Percentiles rank a stretch among this genome's conserved stretches.
phyloP scores from a whole-genome alignment of 2,329 filamentous ascomycete genomes.

The Monilinia aucupariae region DNA sequence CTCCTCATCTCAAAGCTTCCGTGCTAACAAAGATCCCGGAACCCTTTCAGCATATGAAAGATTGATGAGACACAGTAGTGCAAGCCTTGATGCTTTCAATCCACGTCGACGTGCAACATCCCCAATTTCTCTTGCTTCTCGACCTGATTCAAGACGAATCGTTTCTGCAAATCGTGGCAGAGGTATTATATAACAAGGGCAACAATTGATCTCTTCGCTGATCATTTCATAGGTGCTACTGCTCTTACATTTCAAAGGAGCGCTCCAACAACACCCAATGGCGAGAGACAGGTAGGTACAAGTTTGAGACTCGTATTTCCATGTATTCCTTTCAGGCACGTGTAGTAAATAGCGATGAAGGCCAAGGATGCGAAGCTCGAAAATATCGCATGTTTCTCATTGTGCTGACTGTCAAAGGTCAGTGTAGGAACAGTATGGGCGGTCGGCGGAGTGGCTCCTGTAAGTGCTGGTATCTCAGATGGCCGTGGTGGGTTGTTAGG shows the following conservation, averaged over 20 bases:
- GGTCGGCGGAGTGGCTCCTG: slow-evolving; percentile 64
- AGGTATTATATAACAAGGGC: slow-evolving; percentile 22
- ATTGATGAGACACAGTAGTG: slow-evolving; percentile 40
- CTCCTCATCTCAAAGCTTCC: slow-evolving; percentile 44
- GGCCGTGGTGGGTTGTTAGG: slow-evolving; percentile 60
- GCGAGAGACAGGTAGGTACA: slow-evolving; percentile 32
- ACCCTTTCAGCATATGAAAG: slow-evolving; percentile 44
- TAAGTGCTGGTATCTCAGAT: slow-evolving; percentile 51
- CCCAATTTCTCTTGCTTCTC: slow-evolving; percentile 23
- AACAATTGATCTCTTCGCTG: slow-evolving; percentile 1
- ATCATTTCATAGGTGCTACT: slow-evolving; percentile 28
- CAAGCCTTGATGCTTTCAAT: slow-evolving; percentile 49
- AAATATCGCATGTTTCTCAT: neutral
- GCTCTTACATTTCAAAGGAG: slow-evolving; percentile 32
- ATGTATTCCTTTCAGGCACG: neutral
- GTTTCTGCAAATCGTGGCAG: slow-evolving; percentile 28
- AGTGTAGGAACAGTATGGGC: slow-evolving; percentile 71
- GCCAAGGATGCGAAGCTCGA: neutral
- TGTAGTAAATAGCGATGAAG: neutral
- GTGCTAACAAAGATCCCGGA: slow-evolving; percentile 44
- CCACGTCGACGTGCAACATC: slow-evolving; percentile 34
- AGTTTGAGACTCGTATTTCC: neutral
- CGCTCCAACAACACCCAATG: slow-evolving; percentile 23
- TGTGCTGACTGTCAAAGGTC: slow-evolving; percentile 39
- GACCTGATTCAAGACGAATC: slow-evolving; percentile 21